Evolutionary conservation across 768 basidiomycete genomes (phyloP).

Genomic region (Tulasnella sp.): DNA sequence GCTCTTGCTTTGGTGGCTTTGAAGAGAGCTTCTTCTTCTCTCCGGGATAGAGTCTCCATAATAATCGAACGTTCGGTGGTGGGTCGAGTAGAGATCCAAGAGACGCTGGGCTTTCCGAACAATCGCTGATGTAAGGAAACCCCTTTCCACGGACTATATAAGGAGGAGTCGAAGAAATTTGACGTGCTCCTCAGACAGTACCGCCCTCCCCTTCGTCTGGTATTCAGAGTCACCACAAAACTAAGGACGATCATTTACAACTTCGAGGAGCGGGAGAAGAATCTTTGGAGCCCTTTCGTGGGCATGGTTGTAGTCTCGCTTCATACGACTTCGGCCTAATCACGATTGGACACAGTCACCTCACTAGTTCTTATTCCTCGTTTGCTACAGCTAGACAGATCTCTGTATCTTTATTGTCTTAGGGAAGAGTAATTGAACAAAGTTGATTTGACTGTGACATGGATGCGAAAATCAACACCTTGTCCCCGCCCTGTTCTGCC

Average conservation of each 20-base stretch:
- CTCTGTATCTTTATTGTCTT: neutral
- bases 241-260: neutral
- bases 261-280: neutral
- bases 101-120: neutral
- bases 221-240: neutral
- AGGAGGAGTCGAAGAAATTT: neutral
- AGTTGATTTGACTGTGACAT: neutral
- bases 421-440: neutral
- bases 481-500: neutral
- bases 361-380: neutral
- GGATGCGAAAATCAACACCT: neutral
- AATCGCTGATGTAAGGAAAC: neutral
- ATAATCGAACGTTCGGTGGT: neutral
- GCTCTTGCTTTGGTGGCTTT: constrained; percentile 79
- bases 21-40: constrained; percentile 80
- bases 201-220: constrained; percentile 1
- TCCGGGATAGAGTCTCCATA: constrained; percentile 81
- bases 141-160: constrained; percentile 1
- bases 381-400: neutral
- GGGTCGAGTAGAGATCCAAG: neutral
- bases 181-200: neutral
- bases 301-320: neutral
- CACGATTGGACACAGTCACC: neutral
- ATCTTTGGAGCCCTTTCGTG: neutral
- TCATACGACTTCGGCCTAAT: neutral